Base-by-base conservation (phyloP, 176 grass and related monocot genomes). In the Aegilops longissima region DNA sequence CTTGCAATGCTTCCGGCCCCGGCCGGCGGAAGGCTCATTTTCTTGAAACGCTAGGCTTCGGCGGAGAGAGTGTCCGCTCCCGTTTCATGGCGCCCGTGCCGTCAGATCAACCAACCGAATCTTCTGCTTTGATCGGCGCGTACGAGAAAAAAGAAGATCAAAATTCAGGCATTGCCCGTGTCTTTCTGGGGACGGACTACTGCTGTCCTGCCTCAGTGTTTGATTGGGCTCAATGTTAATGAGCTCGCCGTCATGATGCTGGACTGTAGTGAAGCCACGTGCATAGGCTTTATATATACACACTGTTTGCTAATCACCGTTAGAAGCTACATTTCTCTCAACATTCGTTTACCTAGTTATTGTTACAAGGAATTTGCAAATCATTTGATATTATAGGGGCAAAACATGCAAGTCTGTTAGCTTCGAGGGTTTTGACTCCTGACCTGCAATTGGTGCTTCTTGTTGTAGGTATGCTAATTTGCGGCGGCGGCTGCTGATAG, bases 391-490 rank as follows among this genome's bases (percentile, higher is more conserved):
- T 3, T 38, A 4, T 49, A 5, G 10, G 10, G 21, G 12, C 3
- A 45, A 74, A 83, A 61, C 3, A 59, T 79, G 66, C 75, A 51
- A 17, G 9, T 25, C 39, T 69, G 29, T 68, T 62, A 6, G 9
- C 45, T 75, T 12, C 25, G 2, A 76, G 6, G 61, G 3, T 76
- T 70, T 70, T 70, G n/a, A 85, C 8, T 64, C 8, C 35, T 39
- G 61, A 9, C 18, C 31, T 69, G 18, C 73, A 12, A 75, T 75
- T 62, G 35, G 2, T 87, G 39, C 14, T 1, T 74, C n/a, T 76
- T 85, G 21, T 21, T 86, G 64, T 51, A 98, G 97, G 63, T 98
- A 96, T 52, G 97, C 92, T 71, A 94, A 90, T 90, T 65, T 98
- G 87, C 91, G 92, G 38, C 75, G 94, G 4, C 73, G 85, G 44